phyloP scores from a whole-genome alignment of 306 rosid species.

The Cucumis cinereus region DNA sequence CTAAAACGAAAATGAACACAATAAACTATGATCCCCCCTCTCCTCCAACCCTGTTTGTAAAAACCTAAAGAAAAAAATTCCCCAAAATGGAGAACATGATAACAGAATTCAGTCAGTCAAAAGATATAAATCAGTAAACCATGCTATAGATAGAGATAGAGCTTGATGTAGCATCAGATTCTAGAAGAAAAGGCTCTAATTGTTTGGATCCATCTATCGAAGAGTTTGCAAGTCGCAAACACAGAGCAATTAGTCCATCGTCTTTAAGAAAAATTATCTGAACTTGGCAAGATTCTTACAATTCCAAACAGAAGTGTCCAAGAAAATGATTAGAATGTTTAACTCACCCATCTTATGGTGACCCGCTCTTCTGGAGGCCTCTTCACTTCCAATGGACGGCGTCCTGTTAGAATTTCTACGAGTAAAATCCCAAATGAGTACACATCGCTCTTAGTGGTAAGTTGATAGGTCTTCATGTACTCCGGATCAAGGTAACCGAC shows the following conservation, averaged over 20 bases:
- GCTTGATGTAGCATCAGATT: not conserved
- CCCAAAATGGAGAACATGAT: not conserved
- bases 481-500: constrained; percentile 99
- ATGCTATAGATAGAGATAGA: not conserved
- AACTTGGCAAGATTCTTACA: not conserved
- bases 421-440: constrained; percentile 92
- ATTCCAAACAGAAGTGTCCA: not conserved
- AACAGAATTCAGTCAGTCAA: not conserved
- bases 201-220: not conserved
- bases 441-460: constrained; percentile 90
- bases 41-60: not conserved
- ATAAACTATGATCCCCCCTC: not conserved
- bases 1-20: not conserved
- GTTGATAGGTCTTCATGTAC: constrained; percentile 91
- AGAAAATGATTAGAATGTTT: constrained; percentile 9
- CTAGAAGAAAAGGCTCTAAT: not conserved
- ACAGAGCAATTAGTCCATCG: not conserved
- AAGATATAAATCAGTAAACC: not conserved
- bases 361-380: constrained; percentile 59
- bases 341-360: constrained; percentile 85
- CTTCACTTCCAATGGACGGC: constrained; percentile 85
- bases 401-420: constrained; percentile 70
- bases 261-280: not conserved
- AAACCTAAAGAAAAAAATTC: not conserved
- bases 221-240: not conserved